phyloP scores from a whole-genome alignment of 2,329 filamentous ascomycete species.

The Penicillium rolfsii region DNA sequence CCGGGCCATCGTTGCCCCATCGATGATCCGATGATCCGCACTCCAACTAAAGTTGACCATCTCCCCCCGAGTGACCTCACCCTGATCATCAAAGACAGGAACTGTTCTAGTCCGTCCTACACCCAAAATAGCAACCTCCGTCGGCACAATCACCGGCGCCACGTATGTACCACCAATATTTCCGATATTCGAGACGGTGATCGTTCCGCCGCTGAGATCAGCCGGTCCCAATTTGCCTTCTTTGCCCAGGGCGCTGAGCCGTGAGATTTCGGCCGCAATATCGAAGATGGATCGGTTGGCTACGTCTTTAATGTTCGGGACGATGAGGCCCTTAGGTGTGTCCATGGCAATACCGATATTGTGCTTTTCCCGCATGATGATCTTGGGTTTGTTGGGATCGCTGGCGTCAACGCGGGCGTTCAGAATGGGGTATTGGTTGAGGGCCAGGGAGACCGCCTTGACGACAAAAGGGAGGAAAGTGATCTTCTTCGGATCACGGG shows the following conservation, averaged over 20 bases:
- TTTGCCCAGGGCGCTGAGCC: conserved; percentile 72
- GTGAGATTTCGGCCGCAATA: conserved; percentile 74
- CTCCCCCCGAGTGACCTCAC: conserved; percentile 71
- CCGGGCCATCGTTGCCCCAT: conserved; percentile 91
- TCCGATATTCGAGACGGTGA: conserved; percentile 96
- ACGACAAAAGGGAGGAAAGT: conserved; percentile 94
- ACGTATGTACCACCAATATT: conserved; percentile 93
- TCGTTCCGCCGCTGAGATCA: conserved; percentile 84
- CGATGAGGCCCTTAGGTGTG: conserved; percentile 82
- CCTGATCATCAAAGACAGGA: conserved; percentile 70
- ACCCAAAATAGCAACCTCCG: conserved; percentile 88
- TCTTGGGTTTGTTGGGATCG: conserved; percentile 67
- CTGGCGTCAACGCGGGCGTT: conserved; percentile 78
- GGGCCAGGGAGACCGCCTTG: conserved; percentile 86
- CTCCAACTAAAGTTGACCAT: conserved; percentile 94
- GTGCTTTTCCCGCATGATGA: conserved; percentile 81
- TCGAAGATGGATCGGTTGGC: conserved; percentile 73
- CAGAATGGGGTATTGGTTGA: conserved; percentile 80
- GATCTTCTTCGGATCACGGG: conserved; percentile 62
- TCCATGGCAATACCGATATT: conserved; percentile 98
- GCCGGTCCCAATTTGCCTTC: conserved; percentile 73
- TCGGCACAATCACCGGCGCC: conserved; percentile 85
- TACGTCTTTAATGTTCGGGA: conserved; percentile 89
- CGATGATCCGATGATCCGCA: conserved; percentile 90
- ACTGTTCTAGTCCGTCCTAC: conserved; percentile 79